Percentiles rank a stretch among this genome's conserved stretches.
phyloP scores from a whole-genome alignment of 352 stramenopile genomes.

The Peronosclerospora sorghi region DNA sequence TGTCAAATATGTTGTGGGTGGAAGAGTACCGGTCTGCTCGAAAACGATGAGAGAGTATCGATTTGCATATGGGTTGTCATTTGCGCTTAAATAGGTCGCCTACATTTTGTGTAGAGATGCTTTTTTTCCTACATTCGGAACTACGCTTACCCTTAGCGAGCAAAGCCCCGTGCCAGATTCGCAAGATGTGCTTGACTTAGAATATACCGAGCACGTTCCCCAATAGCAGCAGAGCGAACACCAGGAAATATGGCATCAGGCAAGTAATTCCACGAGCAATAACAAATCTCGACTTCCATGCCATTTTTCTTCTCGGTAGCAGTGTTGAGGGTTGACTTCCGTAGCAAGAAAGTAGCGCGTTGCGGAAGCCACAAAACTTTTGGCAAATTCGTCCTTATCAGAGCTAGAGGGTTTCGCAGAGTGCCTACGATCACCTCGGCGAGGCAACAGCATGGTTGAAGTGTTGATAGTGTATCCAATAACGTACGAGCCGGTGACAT shows the following conservation, averaged over 20 bases:
- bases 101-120: too few species aligned
- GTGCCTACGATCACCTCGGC: conserved; percentile 6
- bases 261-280: conserved; percentile 59
- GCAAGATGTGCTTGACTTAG: conserved; percentile 58
- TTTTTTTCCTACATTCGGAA: too few species aligned
- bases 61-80: too few species aligned
- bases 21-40: too few species aligned
- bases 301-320: conserved; percentile 40
- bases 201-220: conserved; percentile 71
- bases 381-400: conserved; percentile 22
- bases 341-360: conserved; percentile 75
- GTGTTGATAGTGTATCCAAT: conserved; percentile 48
- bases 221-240: conserved; percentile 42
- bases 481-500: conserved; percentile 48
- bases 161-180: conserved; percentile 42
- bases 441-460: conserved; percentile 1
- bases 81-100: too few species aligned
- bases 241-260: conserved; percentile 50
- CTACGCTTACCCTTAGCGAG: too few species aligned
- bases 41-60: too few species aligned
- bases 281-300: conserved; percentile 54
- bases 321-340: conserved; percentile 44
- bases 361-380: conserved; percentile 39
- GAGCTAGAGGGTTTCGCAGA: background rate
- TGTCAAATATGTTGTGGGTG: too few species aligned